Base-by-base conservation (phyloP, 2,329 filamentous ascomycete species). In the Verticillium zaregamsianum region DNA sequence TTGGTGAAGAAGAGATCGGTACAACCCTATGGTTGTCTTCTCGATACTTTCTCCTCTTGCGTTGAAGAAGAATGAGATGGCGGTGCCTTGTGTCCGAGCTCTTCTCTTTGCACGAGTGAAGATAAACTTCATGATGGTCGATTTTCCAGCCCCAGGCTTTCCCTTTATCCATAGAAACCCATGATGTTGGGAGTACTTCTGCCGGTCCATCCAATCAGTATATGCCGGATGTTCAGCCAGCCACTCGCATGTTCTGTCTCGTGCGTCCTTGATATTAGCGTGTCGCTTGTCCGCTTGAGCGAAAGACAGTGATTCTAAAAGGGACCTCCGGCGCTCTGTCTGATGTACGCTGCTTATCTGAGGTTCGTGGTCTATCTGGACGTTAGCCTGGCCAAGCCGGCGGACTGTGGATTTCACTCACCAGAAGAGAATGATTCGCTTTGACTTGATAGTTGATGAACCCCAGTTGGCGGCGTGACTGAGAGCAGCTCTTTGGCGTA, bases 121-220 rank as follows among this genome's bases (percentile, higher is more conserved):
- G 74, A 69, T 66, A 55, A 76, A 80, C 57, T 80, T 81, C 76
- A 82, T 80, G 5, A 80, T 59, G 0, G 76, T 81, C 0, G 77
- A 84, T 60, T 83, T 84, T 0, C 78, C 77, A 2, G 73, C 71
- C 0, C 78, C 78, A 2, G 78, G 73, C 15, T 81, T 80, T 0
- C 80, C 80, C 55, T 74, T 74, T 31, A 83, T 78, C 80, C 78
- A 82, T 2, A 82, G 63, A 45, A 82, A 75, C 4, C 78, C 77
- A 45, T 71, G 63, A 56, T 78, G 71, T 3, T 72, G 59, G 6
- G 35, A 6, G 5, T 72, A 57, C 5, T 70, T 70, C 5, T 37
- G n/a, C 0, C 61, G 49, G 57, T 79, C 67, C 17, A 75, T 68
- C 79, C 78, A 82, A 2, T 71, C 62, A 3, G 64, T 56, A 59